phyloP scores from a whole-genome alignment of 23 red algal species.

The Pyropia haitanensis region DNA sequence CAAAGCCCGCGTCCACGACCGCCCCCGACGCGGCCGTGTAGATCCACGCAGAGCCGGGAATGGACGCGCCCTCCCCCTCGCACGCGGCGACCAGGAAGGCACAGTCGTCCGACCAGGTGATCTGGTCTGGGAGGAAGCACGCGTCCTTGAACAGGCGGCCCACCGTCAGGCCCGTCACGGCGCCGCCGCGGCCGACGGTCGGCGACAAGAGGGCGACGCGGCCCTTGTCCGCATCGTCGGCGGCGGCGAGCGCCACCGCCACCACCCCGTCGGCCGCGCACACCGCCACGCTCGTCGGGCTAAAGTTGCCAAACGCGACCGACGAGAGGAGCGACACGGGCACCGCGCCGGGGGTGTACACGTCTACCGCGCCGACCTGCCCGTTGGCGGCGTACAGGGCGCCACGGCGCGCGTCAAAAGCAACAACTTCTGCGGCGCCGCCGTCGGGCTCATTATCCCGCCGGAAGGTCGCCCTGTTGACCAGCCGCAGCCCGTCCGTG shows the following conservation, averaged over 20 bases:
- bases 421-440: conserved; percentile 32
- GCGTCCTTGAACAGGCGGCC: conserved; percentile 6
- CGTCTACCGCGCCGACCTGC: conserved; percentile 23
- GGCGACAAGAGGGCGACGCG: too few relatives aligned
- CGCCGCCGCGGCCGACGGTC: too few relatives aligned
- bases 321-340: conserved; percentile 4
- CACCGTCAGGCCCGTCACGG: too few relatives aligned
- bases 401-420: conserved; percentile 15
- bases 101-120: conserved; percentile 39
- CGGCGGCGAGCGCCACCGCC: conserved; percentile 26
- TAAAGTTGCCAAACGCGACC: neutral
- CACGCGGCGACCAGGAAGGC: conserved; percentile 33
- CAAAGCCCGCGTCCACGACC: conserved; percentile 29
- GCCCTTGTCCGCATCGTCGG: too few relatives aligned
- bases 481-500: conserved; percentile 23
- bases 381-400: conserved; percentile 35
- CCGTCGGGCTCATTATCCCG: conserved; percentile 9
- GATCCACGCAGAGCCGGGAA: conserved; percentile 24
- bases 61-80: conserved; percentile 39
- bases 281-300: conserved; percentile 23
- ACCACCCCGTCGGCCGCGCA: conserved; percentile 18
- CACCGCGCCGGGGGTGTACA: conserved; percentile 16
- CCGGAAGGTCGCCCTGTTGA: conserved; percentile 9
- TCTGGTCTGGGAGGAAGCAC: conserved; percentile 31
- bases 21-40: neutral